These are phyloP conservation scores for Reticulomyxa filosa DNA, from an alignment of 78 protist genomes.

Conservation along the genomic window DNA sequence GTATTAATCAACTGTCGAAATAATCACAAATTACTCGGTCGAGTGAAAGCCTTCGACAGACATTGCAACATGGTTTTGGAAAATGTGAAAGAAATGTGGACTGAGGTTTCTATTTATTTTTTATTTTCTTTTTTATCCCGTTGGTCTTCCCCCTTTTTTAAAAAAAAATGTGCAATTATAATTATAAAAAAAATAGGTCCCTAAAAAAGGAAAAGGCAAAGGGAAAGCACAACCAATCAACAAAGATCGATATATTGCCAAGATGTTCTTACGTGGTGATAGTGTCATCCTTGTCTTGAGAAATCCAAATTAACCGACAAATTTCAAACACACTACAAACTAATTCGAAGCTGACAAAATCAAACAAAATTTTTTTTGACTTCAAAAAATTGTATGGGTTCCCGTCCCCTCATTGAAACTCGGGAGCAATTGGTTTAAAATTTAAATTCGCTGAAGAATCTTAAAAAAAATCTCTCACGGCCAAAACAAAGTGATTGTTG, in stretches of 20 bases:
- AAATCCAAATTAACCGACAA: conserved; percentile 61
- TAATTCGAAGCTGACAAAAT: no score
- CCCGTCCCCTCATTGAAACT: no score
- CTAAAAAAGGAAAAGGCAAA: conserved; percentile 58
- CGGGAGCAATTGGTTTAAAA: no score
- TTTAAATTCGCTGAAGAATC: no score
- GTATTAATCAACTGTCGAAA: conserved; percentile 83
- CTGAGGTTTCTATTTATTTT: conserved; percentile 19
- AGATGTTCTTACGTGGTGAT: conserved; percentile 97
- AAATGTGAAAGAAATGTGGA: conserved; percentile 87
- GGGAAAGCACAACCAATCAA: conserved; percentile 66
- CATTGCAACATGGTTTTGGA: conserved; percentile 97
- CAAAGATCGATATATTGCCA: conserved; percentile 55
- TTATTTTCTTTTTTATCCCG: background rate
- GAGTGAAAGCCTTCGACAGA: conserved; percentile 93
- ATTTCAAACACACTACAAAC: no score
- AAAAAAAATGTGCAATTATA: no score
- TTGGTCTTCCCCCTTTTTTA: background rate
- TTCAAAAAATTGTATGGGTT: no score
- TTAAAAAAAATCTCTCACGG: no score
- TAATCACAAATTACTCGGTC: conserved; percentile 79
- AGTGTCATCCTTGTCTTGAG: conserved; percentile 74
- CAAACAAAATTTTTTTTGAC: no score
- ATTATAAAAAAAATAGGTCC: conserved; percentile 59
- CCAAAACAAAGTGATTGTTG: no score